phyloP scores from a whole-genome alignment of 208 protist species.

The Trichomonas tenax region DNA sequence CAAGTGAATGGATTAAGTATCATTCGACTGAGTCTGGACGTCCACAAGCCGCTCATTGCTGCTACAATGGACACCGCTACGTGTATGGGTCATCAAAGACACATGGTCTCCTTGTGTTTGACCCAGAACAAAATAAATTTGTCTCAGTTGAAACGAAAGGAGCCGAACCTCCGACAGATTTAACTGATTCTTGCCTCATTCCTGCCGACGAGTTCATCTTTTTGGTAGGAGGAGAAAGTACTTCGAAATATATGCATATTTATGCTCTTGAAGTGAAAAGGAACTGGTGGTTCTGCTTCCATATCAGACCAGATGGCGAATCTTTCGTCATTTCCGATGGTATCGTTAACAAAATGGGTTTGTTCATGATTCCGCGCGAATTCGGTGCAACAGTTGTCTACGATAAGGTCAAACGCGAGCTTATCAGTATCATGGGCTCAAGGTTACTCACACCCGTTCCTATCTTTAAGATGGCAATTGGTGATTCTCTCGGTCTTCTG shows the following conservation, averaged over 20 bases:
- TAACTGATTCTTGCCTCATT: not conserved
- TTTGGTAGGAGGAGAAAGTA: not conserved
- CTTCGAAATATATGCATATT: not conserved
- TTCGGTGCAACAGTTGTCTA: not conserved
- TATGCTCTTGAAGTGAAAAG: not conserved
- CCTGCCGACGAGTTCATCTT: not conserved
- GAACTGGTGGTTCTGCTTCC: not conserved
- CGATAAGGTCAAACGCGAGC: not conserved
- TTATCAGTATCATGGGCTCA: not conserved
- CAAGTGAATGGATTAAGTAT: not conserved
- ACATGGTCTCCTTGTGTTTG: not conserved
- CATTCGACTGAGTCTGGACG: not conserved
- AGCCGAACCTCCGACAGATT: not conserved
- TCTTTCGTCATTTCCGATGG: not conserved
- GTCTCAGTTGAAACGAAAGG: not conserved
- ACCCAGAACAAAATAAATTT: not conserved
- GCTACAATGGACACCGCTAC: not conserved
- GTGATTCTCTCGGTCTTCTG: not conserved
- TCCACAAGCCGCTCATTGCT: not conserved
- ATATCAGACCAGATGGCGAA: not conserved
- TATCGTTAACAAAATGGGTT: not conserved
- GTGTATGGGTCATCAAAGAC: not conserved
- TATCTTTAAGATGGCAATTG: not conserved
- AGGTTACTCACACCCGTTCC: not conserved
- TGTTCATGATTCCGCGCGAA: not conserved